These are phyloP conservation scores for Colletotrichum eremochloae DNA, from an alignment of 2,329 filamentous ascomycete genomes.

Conservation along the genomic window DNA sequence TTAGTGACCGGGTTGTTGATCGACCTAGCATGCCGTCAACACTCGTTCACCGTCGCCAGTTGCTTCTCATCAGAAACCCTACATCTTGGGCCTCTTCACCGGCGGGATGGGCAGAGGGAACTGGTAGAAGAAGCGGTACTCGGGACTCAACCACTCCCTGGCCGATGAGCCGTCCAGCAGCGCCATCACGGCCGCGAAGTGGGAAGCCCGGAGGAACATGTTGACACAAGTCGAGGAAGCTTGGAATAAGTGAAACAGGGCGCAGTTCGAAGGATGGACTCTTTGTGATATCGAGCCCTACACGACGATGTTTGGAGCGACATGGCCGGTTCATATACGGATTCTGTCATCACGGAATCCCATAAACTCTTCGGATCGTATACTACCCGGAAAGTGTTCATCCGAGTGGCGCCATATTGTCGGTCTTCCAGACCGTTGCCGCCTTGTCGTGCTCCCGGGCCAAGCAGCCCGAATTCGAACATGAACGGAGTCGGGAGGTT, in stretches of 20 bases:
- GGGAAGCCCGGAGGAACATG: slow-evolving; percentile 24
- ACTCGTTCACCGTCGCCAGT: neutral
- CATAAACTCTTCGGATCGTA: slow-evolving; percentile 3
- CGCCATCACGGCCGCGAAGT: slow-evolving; percentile 24
- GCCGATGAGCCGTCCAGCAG: slow-evolving; percentile 22
- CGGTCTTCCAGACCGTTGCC: slow-evolving; percentile 8
- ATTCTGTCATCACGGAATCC: neutral
- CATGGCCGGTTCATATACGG: slow-evolving; percentile 4
- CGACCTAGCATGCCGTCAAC: neutral
- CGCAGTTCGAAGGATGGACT: neutral
- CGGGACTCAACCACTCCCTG: slow-evolving; percentile 48
- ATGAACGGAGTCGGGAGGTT: neutral
- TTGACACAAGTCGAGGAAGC: neutral
- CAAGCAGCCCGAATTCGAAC: slow-evolving; percentile 15
- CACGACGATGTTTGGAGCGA: neutral
- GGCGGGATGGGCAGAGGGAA: slow-evolving; percentile 60
- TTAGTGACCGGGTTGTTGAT: slow-evolving; percentile 49
- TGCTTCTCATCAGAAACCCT: neutral
- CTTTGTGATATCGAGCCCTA: neutral
- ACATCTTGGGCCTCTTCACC: slow-evolving; percentile 58
- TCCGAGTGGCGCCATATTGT: slow-evolving; percentile 14
- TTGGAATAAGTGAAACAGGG: neutral
- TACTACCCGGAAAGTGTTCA: slow-evolving; percentile 1
- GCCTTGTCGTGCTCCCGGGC: slow-evolving; percentile 12
- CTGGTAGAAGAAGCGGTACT: slow-evolving; percentile 54